These are phyloP conservation scores for Entonaema liquescens DNA, from an alignment of 495 filamentous ascomycete genomes.

Conservation along the genomic window DNA sequence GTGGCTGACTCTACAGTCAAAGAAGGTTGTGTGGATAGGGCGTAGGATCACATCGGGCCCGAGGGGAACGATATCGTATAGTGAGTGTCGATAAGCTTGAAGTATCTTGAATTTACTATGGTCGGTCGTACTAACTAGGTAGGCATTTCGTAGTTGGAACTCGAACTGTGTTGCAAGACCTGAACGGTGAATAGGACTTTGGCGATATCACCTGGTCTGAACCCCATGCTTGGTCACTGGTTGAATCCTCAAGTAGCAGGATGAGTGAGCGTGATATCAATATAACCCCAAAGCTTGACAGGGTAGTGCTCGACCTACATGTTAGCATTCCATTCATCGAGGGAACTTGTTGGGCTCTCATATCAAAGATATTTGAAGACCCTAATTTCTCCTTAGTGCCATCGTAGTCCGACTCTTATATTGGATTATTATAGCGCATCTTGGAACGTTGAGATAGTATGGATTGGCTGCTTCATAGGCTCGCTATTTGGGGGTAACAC, in stretches of 20 bases:
- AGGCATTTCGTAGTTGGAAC: not conserved
- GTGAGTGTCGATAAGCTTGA: not conserved
- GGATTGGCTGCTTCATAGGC: not conserved
- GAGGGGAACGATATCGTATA: not conserved
- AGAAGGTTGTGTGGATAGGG: not conserved
- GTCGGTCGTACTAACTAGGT: not conserved
- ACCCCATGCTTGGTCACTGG: not conserved
- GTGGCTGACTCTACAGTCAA: not conserved
- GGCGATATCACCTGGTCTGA: not conserved
- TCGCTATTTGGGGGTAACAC: not conserved
- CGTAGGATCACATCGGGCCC: not conserved
- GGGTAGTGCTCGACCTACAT: not conserved
- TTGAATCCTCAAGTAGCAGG: not conserved
- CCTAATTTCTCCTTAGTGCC: not conserved
- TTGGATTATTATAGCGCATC: not conserved
- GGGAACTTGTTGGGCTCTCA: not conserved
- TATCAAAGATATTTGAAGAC: not conserved
- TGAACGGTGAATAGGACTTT: not conserved
- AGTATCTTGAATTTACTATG: not conserved
- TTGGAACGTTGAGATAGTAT: not conserved
- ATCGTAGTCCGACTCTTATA: not conserved
- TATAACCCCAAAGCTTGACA: not conserved
- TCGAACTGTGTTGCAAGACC: not conserved
- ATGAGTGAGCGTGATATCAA: not conserved
- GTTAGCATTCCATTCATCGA: not conserved